Evolutionary conservation across 352 stramenopile species (phyloP), one percentile per base, ranked within the genome.

Genomic region (Phytopythium litorale): DNA sequence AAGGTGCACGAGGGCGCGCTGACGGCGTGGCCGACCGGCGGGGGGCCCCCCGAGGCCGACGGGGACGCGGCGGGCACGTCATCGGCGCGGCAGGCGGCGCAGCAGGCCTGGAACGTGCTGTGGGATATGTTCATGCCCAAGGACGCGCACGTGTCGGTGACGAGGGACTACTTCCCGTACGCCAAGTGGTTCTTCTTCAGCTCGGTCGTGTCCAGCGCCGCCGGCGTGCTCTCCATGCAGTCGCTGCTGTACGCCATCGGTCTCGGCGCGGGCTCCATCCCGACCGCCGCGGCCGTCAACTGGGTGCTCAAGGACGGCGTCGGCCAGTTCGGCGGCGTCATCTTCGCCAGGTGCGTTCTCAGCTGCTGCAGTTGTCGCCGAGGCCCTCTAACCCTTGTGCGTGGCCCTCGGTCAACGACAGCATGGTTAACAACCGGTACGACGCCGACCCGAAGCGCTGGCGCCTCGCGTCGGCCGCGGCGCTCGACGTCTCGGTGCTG

Each of bases 241-340:
- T 94, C 91, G 38, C 71, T 98, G 43, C 73, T 99, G 16, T 91
- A 98, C 58, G 92, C 94, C 8, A 91, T 98, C n/a, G 96, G 94
- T 0, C 78, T 98, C 2, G 91, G 95, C 11, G 87, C 84, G 23
- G 88, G 89, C 52, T 79, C 84, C 50, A 87, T 93, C 51, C 83
- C 87, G 0, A 93, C 87, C 23, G 94, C 96, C 11, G 97, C 95
- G 13, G 94, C 94, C 4, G 76, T 98, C 15, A 98, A 99, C 73
- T 99, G 97, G 97, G 81, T 90, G 11, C 85, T 99, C 43, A 99
- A 99, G 71, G 97, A 99, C 77, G 96, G 96, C 30, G 76, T 99
- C 3, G 97, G 97, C 11, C 96, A 99, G 71, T 87, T 99, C 23
- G 97, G 97, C 37, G 96, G 96, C 32, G 87, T 99, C 38, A 70